Evolutionary conservation across 495 filamentous ascomycete species (phyloP).

Genomic region (Xylaria longipes): DNA sequence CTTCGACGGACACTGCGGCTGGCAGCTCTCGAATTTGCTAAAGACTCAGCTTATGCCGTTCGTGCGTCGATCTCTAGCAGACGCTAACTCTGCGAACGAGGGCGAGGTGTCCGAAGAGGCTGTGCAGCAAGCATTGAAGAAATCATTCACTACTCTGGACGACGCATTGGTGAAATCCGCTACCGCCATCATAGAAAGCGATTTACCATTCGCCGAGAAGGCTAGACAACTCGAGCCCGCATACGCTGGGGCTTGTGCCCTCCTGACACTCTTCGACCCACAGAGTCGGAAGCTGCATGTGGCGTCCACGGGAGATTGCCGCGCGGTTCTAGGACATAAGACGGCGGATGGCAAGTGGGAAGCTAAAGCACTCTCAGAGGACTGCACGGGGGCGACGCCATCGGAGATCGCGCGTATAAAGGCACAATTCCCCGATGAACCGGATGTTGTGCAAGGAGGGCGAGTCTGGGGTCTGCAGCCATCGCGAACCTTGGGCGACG

Average conservation of each 20-base stretch:
- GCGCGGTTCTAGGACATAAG: conserved; percentile 64
- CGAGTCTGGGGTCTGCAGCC: conserved; percentile 63
- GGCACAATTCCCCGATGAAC: conserved; percentile 65
- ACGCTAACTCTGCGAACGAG: conserved; percentile 31
- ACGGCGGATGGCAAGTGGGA: conserved; percentile 53
- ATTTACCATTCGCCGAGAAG: conserved; percentile 35
- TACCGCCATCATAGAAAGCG: conserved; percentile 38
- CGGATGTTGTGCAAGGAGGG: conserved; percentile 58
- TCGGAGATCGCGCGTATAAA: conserved; percentile 58
- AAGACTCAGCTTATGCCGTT: conserved; percentile 49
- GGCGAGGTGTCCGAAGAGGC: conserved; percentile 33
- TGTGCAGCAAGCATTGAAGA: conserved; percentile 51
- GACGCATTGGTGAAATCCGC: conserved; percentile 55
- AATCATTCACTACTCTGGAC: conserved; percentile 59
- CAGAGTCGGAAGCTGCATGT: conserved; percentile 57
- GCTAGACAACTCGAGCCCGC: conserved; percentile 47
- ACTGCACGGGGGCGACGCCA: conserved; percentile 64
- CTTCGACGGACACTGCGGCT: conserved; percentile 60
- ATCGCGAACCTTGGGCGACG: conserved; percentile 69
- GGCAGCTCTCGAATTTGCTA: conserved; percentile 52
- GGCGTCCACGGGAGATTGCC: conserved; percentile 65
- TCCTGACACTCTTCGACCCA: conserved; percentile 63
- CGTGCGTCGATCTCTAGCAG: conserved; percentile 44
- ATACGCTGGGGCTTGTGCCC: conserved; percentile 65
- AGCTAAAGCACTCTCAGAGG: conserved; percentile 58